Percentiles rank a stretch among this genome's conserved stretches.
These are phyloP conservation scores for Botrytis aclada DNA, from an alignment of 2,329 filamentous ascomycete species.

Conservation along the genomic window DNA sequence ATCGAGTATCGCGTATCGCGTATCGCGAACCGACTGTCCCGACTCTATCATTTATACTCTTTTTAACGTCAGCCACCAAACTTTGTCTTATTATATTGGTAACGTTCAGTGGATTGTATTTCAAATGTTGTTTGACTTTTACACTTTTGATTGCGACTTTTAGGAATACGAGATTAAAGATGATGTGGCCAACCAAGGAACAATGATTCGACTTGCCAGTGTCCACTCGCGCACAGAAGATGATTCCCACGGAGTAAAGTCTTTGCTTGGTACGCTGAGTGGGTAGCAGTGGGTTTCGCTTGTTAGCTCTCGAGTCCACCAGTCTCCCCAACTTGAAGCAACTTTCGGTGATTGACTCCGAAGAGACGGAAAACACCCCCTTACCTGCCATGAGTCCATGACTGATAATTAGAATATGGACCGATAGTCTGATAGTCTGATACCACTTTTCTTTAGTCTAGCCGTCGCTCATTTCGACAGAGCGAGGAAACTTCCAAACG, in stretches of 20 bases:
- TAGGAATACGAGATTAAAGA: constrained; percentile 2
- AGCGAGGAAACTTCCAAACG: neutral
- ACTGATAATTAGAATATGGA: neutral
- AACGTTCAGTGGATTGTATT: neutral
- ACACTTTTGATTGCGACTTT: neutral
- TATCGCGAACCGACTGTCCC: neutral
- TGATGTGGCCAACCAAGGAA: constrained; percentile 13
- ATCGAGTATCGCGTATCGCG: neutral
- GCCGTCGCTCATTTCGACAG: neutral
- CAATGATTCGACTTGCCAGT: neutral
- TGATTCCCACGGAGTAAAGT: neutral
- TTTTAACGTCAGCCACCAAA: neutral
- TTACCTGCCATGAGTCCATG: neutral
- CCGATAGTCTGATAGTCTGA: neutral
- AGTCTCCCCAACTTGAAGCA: neutral
- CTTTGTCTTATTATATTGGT: neutral
- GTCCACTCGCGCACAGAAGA: constrained; percentile 5
- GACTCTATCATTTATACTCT: neutral
- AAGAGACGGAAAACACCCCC: neutral
- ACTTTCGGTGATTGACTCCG: neutral
- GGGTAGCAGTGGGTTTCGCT: neutral
- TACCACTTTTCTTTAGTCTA: neutral
- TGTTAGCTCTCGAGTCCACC: neutral
- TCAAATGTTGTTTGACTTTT: neutral
- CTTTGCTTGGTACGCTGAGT: neutral